These are phyloP conservation scores for Fusarium sp. DNA, from an alignment of 2,329 filamentous ascomycete genomes.

Conservation along the genomic window DNA sequence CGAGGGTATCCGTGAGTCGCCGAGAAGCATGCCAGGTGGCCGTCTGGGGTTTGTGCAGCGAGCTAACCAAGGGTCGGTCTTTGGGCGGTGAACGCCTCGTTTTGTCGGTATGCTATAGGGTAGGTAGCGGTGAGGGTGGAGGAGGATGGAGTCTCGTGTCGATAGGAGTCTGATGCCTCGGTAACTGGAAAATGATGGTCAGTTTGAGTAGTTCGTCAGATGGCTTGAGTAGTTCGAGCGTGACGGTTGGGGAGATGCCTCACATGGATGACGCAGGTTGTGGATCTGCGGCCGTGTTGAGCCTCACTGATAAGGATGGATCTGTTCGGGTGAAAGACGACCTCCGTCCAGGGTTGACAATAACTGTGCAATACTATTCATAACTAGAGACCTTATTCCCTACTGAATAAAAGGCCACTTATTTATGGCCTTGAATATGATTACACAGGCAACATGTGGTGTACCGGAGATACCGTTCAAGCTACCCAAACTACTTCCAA, in stretches of 20 bases:
- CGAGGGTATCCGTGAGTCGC: conserved; percentile 19
- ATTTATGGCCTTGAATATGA: neutral
- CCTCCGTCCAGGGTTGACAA: neutral
- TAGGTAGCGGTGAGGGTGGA: conserved; percentile 42
- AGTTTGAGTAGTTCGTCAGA: conserved; percentile 14
- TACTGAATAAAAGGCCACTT: neutral
- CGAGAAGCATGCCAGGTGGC: conserved; percentile 41
- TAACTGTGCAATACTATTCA: neutral
- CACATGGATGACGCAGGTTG: conserved; percentile 6
- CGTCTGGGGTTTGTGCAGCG: conserved; percentile 37
- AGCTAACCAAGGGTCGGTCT: conserved; percentile 38
- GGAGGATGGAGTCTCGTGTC: conserved; percentile 15
- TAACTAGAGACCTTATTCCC: neutral
- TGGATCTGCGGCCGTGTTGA: conserved; percentile 13
- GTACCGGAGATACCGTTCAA: neutral
- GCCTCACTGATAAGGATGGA: conserved; percentile 16
- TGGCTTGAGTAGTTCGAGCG: neutral
- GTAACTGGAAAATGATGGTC: conserved; percentile 12
- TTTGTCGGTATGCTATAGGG: conserved; percentile 33
- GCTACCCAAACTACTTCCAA: neutral
- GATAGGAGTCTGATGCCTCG: conserved; percentile 17
- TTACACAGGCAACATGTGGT: neutral
- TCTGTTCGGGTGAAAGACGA: neutral
- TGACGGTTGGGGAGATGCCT: neutral
- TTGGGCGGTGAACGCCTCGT: conserved; percentile 41